phyloP scores from a whole-genome alignment of 768 basidiomycete genomes.

The Lentinula aciculospora region DNA sequence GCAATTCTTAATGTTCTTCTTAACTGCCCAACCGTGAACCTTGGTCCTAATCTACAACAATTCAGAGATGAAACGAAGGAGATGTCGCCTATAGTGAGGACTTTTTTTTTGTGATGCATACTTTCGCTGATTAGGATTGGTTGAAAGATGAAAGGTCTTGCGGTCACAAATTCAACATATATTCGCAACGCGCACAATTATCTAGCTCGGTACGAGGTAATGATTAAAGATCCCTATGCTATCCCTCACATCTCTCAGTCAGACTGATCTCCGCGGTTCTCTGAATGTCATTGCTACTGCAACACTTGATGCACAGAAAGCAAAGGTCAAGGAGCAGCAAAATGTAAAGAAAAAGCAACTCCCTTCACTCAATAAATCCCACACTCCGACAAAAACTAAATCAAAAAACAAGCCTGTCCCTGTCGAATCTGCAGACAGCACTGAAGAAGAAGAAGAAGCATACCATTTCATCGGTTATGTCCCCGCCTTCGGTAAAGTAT shows the following conservation, averaged over 20 bases:
- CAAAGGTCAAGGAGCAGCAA: constrained; percentile 2
- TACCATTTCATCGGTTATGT: constrained; percentile 68
- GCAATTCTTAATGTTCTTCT: constrained; percentile 56
- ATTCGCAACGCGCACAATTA: constrained; percentile 55
- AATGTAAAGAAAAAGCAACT: constrained; percentile 27
- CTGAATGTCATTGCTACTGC: constrained; percentile 37
- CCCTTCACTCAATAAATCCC: constrained; percentile 24
- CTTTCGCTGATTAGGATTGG: background rate
- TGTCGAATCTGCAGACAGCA: constrained; percentile 17
- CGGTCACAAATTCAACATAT: constrained; percentile 49
- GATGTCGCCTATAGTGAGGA: constrained; percentile 54
- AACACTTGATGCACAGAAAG: constrained; percentile 32
- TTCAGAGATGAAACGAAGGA: constrained; percentile 47
- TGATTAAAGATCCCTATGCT: background rate
- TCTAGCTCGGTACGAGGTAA: constrained; percentile 43
- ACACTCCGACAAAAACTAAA: constrained; percentile 6
- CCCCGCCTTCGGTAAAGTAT: constrained; percentile 58
- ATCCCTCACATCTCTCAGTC: constrained; percentile 27
- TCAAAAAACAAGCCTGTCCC: constrained; percentile 17
- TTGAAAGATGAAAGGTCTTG: constrained; percentile 59
- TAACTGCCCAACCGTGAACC: constrained; percentile 46
- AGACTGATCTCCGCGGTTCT: constrained; percentile 52
- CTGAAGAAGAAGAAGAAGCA: constrained; percentile 36
- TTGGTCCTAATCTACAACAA: constrained; percentile 36
- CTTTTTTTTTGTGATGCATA: background rate